phyloP scores from a whole-genome alignment of 176 grass and related monocot genomes.

The Oropetium thomaeum region DNA sequence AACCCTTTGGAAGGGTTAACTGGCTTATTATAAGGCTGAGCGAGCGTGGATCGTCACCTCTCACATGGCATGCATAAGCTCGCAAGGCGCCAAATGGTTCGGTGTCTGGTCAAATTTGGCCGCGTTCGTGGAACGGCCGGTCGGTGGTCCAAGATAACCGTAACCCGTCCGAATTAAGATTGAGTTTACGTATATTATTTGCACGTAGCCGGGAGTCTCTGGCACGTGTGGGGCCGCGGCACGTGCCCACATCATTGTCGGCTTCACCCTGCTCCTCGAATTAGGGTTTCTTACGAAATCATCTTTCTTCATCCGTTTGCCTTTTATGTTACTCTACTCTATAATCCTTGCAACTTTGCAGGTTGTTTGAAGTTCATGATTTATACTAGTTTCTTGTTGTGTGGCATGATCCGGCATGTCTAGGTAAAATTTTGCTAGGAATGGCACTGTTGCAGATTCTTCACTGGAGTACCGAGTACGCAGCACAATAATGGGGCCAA shows the following conservation, averaged over 20 bases:
- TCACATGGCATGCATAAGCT: constrained; percentile 51
- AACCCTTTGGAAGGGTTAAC: constrained; percentile 11
- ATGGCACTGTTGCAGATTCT: neutral
- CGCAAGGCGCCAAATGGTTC: constrained; percentile 36
- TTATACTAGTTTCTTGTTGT: neutral
- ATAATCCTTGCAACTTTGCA: too few species aligned
- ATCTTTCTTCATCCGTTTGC: neutral
- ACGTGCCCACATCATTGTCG: constrained; percentile 32
- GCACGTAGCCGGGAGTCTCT: neutral
- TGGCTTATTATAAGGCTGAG: neutral
- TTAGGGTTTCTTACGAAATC: neutral
- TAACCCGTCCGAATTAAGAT: neutral
- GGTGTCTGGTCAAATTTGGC: constrained; percentile 55
- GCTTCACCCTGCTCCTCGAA: neutral
- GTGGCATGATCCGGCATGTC: neutral
- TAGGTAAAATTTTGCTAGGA: neutral
- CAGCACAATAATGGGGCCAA: constrained; percentile 15
- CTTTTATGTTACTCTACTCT: neutral
- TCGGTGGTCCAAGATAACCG: constrained; percentile 39
- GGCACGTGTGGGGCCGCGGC: constrained; percentile 31
- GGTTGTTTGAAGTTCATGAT: neutral
- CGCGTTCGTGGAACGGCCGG: constrained; percentile 26
- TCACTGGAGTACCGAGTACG: too few species aligned
- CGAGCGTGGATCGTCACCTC: constrained; percentile 40
- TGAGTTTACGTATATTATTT: neutral